phyloP scores from a whole-genome alignment of 768 basidiomycete species.

The Pleurotus salmoneostramineus region DNA sequence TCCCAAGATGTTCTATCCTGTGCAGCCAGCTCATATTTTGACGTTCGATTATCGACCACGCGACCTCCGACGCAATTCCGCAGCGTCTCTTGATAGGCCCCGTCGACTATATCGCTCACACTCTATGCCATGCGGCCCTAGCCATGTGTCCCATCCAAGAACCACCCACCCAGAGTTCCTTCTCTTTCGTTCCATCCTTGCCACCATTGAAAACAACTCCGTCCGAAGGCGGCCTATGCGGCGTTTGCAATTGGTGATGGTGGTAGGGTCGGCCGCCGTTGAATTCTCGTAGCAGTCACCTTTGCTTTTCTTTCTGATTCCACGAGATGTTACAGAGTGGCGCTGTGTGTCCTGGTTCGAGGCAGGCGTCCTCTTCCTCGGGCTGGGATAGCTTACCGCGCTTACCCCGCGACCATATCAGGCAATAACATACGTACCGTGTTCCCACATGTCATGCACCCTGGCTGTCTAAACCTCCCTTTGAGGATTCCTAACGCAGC shows the following conservation, averaged over 20 bases:
- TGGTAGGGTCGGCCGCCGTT: slow-evolving; percentile 3
- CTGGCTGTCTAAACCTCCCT: not conserved
- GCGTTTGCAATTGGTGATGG: slow-evolving; percentile 1
- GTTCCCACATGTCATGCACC: slow-evolving; percentile 1
- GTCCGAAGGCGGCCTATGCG: slow-evolving; percentile 1
- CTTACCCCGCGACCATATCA: slow-evolving; percentile 5
- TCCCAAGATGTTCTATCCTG: too few relatives aligned
- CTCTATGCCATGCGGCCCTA: not conserved
- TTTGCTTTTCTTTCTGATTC: not conserved
- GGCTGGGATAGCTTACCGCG: not conserved
- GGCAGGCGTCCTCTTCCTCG: too few relatives aligned
- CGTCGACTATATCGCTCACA: not conserved
- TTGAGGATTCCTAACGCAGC: slow-evolving; percentile 5
- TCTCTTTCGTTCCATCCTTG: not conserved
- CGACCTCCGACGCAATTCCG: not conserved
- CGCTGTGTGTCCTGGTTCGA: too few relatives aligned
- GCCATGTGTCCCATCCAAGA: slow-evolving; percentile 1
- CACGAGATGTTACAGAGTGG: not conserved
- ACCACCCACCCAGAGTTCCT: not conserved
- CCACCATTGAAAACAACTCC: not conserved
- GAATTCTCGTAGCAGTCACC: too few relatives aligned
- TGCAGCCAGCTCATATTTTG: not conserved
- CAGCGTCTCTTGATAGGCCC: not conserved
- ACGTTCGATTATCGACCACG: not conserved
- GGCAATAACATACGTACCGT: not conserved